Base-by-base conservation (phyloP, 2,329 filamentous ascomycete genomes). In the Botrytis fragariae region DNA sequence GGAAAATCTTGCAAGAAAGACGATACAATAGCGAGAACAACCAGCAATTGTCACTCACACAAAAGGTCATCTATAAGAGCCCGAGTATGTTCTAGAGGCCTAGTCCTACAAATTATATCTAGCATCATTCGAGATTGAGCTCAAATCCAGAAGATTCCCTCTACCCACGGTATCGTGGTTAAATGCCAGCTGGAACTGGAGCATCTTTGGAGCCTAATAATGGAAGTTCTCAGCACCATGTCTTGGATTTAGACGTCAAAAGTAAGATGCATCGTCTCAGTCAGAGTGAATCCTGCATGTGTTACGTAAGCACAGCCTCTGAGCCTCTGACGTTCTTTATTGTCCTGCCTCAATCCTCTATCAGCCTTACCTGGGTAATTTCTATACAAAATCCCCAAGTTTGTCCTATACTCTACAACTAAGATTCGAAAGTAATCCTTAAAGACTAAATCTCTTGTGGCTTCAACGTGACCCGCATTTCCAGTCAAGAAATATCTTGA, bases 301-400 rank as follows among this genome's bases (percentile, higher is more conserved):
- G 14, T 63, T 63, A 63, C 39, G 39, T 63, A 63, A 63, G 61
- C 61, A 18, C 39, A 63, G 25, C 39, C 61, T 63, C 37, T 44
- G 35, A 63, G 25, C 37, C 60, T 63, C 61, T 63, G 37, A 63
- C 37, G 37, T n/a, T 22, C n/a, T 62, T 42, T 42, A n/a, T 22
- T 18, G 6, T 39, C 37, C n/a, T 42, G 20, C 39, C 42, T 44
- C 39, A 63, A 63, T 32, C n/a, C 16, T 63, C 42, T 7, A 25
- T 22, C 37, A 63, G 18, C 25, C 16, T 22, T 10, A 29, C 51
- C 14, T 57, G 6, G 51, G 12, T 18, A 42, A 18, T 39, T 42
- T 29, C 61, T 18, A 44, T 29, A 44, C 39, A 63, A 44, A 44
- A 44, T 20, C 39, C 39, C 20, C 25, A n/a, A 32, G 42, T 14